A percentile compares a stretch with the other conserved stretches of the same genome.
Conservation (phyloP, 108 stramenopile genomes). For the Nitzschia sp. region DNA sequence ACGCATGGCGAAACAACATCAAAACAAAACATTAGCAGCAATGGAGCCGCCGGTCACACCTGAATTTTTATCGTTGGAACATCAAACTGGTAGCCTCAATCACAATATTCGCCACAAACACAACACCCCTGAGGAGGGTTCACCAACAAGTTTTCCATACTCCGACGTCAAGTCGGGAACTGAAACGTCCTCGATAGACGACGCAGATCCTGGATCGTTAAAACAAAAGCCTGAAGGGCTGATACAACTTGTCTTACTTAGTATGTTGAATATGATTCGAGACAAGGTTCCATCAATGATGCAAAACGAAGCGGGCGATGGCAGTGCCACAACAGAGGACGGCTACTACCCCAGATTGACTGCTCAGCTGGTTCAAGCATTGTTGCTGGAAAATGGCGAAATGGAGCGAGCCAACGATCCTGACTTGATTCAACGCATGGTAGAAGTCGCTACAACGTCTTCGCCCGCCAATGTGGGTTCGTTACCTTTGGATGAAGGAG, state of each 20-base stretch:
- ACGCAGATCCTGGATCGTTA: no score
- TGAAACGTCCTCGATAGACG: no score
- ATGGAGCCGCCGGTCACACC: no score
- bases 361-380: conserved; percentile 25
- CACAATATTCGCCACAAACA: no score
- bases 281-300: neutral
- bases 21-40: no score
- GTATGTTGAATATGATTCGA: neutral
- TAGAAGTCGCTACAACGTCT: conserved; percentile 24
- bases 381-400: conserved; percentile 61
- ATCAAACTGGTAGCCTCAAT: no score
- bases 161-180: no score
- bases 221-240: conserved; percentile 15
- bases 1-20: conserved; percentile 26
- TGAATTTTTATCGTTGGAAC: no score
- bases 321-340: neutral
- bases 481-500: conserved; percentile 18
- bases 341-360: conserved; percentile 28
- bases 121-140: no score
- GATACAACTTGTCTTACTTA: conserved; percentile 14
- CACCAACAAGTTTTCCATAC: no score
- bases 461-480: neutral
- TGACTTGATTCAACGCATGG: conserved; percentile 51
- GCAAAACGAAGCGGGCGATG: no score
- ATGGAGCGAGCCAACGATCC: conserved; percentile 47